Evolutionary conservation across 1,284 basidiomycete species (phyloP).

Genomic region (Pyrrhoderma lamaoense): DNA sequence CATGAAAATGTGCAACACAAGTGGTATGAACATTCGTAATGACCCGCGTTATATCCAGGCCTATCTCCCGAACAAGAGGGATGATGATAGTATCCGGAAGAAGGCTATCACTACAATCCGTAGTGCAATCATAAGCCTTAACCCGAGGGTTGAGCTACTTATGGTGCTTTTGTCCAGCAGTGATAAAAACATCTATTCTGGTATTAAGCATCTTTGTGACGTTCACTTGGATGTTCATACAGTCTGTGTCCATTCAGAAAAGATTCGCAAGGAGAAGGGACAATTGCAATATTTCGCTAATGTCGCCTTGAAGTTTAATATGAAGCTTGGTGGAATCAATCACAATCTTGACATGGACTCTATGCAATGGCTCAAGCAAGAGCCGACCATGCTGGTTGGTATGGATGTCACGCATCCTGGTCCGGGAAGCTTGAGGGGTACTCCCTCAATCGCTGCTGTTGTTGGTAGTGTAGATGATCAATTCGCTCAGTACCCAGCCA

Average conservation of each 20-base stretch:
- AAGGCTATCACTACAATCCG: slow-evolving; percentile 36
- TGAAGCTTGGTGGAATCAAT: slow-evolving; percentile 74
- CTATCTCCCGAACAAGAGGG: slow-evolving; percentile 37
- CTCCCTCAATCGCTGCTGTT: slow-evolving; percentile 73
- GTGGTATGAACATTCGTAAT: slow-evolving; percentile 48
- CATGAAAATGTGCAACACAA: slow-evolving; percentile 44
- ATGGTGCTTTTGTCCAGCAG: slow-evolving; percentile 57
- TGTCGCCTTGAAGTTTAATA: slow-evolving; percentile 72
- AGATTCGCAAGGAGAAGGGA: slow-evolving; percentile 55
- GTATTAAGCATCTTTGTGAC: slow-evolving; percentile 66
- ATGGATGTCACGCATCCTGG: slow-evolving; percentile 82
- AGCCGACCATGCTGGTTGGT: slow-evolving; percentile 70
- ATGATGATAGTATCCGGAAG: slow-evolving; percentile 41
- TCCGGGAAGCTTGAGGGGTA: slow-evolving; percentile 54
- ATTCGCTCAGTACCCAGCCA: slow-evolving; percentile 67
- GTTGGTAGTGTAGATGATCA: slow-evolving; percentile 60
- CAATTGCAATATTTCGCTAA: slow-evolving; percentile 71
- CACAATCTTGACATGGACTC: slow-evolving; percentile 48
- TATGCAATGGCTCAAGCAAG: slow-evolving; percentile 47
- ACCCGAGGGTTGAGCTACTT: slow-evolving; percentile 28
- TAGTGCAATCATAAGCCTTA: slow-evolving; percentile 23
- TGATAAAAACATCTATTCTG: slow-evolving; percentile 63
- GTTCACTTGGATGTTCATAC: slow-evolving; percentile 55
- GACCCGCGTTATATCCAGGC: slow-evolving; percentile 29
- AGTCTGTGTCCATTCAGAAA: slow-evolving; percentile 59